Conservation (phyloP, 352 stramenopile genomes). For the Pythium dissimile region DNA sequence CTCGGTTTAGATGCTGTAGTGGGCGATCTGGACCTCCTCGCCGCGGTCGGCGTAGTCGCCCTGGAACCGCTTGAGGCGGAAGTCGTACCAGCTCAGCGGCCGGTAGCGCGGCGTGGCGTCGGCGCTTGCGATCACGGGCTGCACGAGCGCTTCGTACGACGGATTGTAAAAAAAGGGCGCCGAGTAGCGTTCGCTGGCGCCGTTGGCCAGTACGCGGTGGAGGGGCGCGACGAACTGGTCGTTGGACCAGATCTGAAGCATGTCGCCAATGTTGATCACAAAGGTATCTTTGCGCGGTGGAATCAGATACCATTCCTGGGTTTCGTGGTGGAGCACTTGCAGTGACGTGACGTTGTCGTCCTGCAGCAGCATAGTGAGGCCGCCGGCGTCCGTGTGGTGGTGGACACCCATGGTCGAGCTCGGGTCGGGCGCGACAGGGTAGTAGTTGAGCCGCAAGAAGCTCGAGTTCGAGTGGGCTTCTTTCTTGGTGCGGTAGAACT, state of each 20-base stretch:
- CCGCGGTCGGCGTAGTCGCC: conserved; percentile 91
- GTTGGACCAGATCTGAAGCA: conserved; percentile 61
- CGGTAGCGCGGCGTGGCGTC: conserved; percentile 54
- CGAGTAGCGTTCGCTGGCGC: conserved; percentile 38
- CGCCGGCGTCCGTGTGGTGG: conserved; percentile 60
- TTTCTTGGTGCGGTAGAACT: conserved; percentile 42
- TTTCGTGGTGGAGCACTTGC: conserved; percentile 48
- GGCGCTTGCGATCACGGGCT: conserved; percentile 48
- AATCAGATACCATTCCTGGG: conserved; percentile 47
- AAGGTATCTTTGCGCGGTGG: conserved; percentile 40
- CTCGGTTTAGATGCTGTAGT: conserved; percentile 52
- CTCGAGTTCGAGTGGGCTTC: conserved; percentile 65
- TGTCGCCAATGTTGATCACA: conserved; percentile 65
- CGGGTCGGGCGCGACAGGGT: conserved; percentile 59
- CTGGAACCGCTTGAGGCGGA: conserved; percentile 81
- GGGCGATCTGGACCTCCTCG: conserved; percentile 90
- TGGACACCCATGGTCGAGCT: conserved; percentile 51
- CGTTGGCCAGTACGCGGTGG: conserved; percentile 47
- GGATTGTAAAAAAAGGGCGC: conserved; percentile 70
- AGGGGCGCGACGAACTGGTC: conserved; percentile 46
- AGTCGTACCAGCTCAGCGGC: conserved; percentile 88
- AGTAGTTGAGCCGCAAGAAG: conserved; percentile 92
- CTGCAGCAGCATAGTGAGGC: conserved; percentile 60
- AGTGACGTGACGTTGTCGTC: conserved; percentile 58
- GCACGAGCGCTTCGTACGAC: conserved; percentile 52